Conservation (phyloP, 75 land plant species). For the Cupressus sempervirens region DNA sequence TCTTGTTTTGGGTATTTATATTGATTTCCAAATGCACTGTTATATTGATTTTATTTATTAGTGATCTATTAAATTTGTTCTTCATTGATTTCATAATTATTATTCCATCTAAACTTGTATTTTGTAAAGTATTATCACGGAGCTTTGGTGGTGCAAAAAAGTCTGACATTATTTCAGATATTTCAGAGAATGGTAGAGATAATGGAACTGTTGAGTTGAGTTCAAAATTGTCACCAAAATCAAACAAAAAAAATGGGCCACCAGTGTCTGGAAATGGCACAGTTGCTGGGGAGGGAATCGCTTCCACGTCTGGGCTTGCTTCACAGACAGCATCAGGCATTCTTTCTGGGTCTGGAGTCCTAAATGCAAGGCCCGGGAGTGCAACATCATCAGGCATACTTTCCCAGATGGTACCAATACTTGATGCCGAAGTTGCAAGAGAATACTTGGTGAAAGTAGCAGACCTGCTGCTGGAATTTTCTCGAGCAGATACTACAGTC, state of each 20-base stretch:
- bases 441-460: conserved; percentile 93
- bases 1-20: background rate
- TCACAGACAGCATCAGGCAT: conserved; percentile 91
- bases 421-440: conserved; percentile 86
- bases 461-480: conserved; percentile 89
- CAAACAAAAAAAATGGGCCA: conserved; percentile 29
- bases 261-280: conserved; percentile 13
- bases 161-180: background rate
- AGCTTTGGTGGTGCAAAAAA: background rate
- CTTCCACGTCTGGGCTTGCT: conserved; percentile 67
- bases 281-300: conserved; percentile 43
- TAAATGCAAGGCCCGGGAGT: conserved; percentile 90
- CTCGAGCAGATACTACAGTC: conserved; percentile 79
- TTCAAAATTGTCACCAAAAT: conserved; percentile 28
- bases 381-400: conserved; percentile 91
- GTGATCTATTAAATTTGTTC: background rate
- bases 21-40: background rate
- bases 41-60: background rate
- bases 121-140: background rate
- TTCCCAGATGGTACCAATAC: conserved; percentile 68
- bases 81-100: background rate
- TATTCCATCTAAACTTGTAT: background rate
- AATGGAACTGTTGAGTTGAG: conserved; percentile 36
- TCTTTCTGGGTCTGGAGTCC: conserved; percentile 90
- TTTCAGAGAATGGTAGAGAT: conserved; percentile 65